A percentile compares a stretch with the other conserved stretches of the same genome.
These are phyloP conservation scores for Botrytis galanthina DNA, from an alignment of 2,329 filamentous ascomycete species.

Conservation along the genomic window DNA sequence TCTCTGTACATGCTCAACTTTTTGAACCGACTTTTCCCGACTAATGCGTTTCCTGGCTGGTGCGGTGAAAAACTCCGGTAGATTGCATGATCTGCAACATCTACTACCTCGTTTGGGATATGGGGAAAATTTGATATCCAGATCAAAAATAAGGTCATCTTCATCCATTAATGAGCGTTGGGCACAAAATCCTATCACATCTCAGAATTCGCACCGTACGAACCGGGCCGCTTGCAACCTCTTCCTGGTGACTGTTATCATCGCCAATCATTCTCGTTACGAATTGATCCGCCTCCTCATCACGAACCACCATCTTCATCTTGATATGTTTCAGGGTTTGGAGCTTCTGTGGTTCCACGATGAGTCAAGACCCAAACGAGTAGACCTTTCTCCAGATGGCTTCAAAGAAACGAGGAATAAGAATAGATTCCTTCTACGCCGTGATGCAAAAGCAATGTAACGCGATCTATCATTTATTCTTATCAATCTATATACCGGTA, in stretches of 20 bases:
- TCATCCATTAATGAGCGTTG: neutral
- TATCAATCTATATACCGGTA: constrained; percentile 6
- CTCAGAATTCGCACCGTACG: neutral
- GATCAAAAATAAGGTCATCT: constrained; percentile 1
- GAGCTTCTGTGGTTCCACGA: neutral
- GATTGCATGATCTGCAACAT: neutral
- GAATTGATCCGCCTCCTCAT: neutral
- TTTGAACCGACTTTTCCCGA: neutral
- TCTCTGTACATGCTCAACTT: neutral
- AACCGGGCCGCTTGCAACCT: constrained; percentile 9
- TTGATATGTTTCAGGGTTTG: neutral
- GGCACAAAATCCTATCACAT: constrained; percentile 5
- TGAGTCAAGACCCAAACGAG: neutral
- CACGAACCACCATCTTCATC: neutral
- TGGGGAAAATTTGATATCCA: constrained; percentile 8
- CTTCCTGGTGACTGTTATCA: neutral
- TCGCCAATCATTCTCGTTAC: neutral
- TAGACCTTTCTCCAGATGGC: neutral
- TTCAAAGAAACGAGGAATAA: neutral
- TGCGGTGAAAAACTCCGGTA: neutral
- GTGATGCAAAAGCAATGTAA: neutral
- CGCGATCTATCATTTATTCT: neutral
- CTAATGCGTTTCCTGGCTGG: neutral
- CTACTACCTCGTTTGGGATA: neutral
- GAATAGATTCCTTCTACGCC: constrained; percentile 2